phyloP scores from a whole-genome alignment of 371 early-diverging fungal genomes.

The Thermomucor indicae-seudaticae region DNA sequence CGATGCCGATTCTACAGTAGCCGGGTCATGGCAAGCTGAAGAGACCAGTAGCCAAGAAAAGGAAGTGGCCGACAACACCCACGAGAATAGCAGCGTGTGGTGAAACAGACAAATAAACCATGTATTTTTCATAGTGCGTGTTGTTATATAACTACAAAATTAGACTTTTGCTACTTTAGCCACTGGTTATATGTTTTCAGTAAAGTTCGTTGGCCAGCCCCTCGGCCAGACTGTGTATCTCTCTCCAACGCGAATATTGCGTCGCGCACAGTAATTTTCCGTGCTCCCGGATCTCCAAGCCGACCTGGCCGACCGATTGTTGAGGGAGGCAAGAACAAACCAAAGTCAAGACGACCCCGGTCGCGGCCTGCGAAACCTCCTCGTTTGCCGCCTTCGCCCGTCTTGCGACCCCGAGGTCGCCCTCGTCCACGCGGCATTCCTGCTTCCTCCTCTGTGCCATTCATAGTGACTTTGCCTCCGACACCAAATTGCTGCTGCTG shows the following conservation, averaged over 20 bases:
- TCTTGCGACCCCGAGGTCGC: constrained; percentile 22
- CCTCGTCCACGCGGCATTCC: constrained; percentile 43
- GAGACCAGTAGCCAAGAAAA: too few relatives aligned
- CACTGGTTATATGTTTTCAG: constrained; percentile 55
- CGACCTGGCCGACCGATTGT: constrained; percentile 30
- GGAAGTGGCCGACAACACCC: too few relatives aligned
- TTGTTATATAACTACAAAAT: too few relatives aligned
- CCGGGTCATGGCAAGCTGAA: neutral
- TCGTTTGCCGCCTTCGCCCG: constrained; percentile 7
- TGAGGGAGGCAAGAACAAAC: constrained; percentile 34
- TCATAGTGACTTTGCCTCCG: too few relatives aligned
- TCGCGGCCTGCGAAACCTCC: constrained; percentile 15
- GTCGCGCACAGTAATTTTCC: constrained; percentile 66
- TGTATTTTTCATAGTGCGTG: too few relatives aligned
- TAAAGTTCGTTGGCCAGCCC: constrained; percentile 50
- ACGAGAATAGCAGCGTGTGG: too few relatives aligned
- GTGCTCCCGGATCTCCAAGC: constrained; percentile 39
- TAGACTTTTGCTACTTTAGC: constrained; percentile 5
- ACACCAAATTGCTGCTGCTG: constrained; percentile 8
- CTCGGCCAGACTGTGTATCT: constrained; percentile 52
- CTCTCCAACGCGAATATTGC: constrained; percentile 71
- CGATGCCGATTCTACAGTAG: neutral
- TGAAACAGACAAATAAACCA: too few relatives aligned
- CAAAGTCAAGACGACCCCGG: constrained; percentile 10
- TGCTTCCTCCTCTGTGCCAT: constrained; percentile 16